Conservation (phyloP, 169 alveolate genomes). For the Amoebophrya sp. region DNA sequence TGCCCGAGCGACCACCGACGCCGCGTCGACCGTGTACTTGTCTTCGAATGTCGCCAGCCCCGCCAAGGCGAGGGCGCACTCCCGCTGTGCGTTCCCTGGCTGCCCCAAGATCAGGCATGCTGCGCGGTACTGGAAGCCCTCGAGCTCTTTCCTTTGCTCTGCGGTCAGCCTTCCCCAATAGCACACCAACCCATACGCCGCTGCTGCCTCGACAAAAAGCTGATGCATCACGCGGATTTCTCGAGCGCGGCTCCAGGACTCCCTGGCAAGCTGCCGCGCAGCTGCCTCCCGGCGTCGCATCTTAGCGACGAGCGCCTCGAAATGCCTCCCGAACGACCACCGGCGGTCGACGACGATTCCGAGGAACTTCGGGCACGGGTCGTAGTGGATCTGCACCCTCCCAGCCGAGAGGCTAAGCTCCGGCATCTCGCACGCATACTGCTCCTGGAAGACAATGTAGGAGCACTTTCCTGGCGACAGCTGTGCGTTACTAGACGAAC, state of each 20-base stretch:
- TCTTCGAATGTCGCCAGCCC: background rate
- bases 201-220: background rate
- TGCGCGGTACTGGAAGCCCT: background rate
- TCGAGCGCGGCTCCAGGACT: background rate
- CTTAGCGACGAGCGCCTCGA: background rate
- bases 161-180: background rate
- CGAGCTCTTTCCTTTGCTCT: background rate
- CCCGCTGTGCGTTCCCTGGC: background rate
- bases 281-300: background rate
- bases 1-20: background rate
- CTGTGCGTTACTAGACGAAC: background rate
- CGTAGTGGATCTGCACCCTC: background rate
- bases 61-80: background rate
- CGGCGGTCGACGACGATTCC: background rate
- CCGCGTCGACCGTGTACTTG: background rate
- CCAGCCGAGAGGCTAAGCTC: background rate
- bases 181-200: background rate
- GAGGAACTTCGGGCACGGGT: background rate
- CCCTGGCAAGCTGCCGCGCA: background rate
- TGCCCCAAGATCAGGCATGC: background rate
- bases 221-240: background rate
- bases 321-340: background rate
- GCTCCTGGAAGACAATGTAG: background rate
- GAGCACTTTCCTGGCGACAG: background rate
- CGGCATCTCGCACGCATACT: background rate